Evolutionary conservation across 805 yeast genomes (phyloP), one percentile per base, ranked within the genome.

Genomic region (Schizosaccharomyces cryophilus): DNA sequence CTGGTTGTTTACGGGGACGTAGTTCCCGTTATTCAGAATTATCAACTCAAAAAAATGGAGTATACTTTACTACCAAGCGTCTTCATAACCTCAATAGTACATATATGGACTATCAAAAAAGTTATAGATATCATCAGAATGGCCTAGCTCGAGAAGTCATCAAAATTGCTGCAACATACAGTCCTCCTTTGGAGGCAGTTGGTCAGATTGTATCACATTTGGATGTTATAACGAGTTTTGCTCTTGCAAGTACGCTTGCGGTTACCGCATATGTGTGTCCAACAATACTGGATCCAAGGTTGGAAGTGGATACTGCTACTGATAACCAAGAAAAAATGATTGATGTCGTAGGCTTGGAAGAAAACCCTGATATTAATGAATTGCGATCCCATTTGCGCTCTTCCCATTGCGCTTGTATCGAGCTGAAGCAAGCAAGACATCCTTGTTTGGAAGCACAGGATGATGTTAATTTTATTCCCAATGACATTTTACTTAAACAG

Each of bases 391-490:
- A n/a, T 17, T 24, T 45, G 11, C 26, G 26, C 3, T 19, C 21
- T 45, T 19, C 21, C 11, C 51, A 45, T 24, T 51, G 56, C 17
- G 35, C 56, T 24, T 17, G 35, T 6, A 15, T 86, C 4, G 69
- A 75, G 9, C 74, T 90, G 38, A 75, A 75, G 61, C 84, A 81
- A n/a, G 87, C 96, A 0, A 79, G 98, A 65, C 98, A 93, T 69
- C 98, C 98, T 6, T 87, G 95, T 64, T 75, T 93, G 67, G 98
- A 93, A 70, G 85, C 81, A 61, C 96, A 88, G 69, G 95, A 89
- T 64, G 95, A 87, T 64, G 74, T 89, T 61, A 77, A 80, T n/a
- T 93, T 93, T 67, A 90, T 93, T 63, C 81, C 96, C 2, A 93
- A 93, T 70, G 96, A 93, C 69, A 85, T 88, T n/a, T 71, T 74